Percentiles rank a stretch among this genome's conserved stretches.
Conservation (phyloP, 116 monocot genomes). For the Trichopus zeylanicus region DNA sequence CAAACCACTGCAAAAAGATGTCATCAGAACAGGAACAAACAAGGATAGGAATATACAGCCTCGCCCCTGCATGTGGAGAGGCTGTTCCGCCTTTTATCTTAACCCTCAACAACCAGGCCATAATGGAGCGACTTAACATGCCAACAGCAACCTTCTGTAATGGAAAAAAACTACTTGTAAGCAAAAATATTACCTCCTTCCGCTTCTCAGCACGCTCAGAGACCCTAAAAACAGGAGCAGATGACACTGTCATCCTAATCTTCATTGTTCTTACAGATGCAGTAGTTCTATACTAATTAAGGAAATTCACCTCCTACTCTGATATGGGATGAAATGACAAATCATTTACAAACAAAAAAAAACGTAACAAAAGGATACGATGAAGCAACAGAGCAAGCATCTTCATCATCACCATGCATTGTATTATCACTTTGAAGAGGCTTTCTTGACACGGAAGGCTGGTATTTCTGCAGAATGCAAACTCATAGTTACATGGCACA, state of each 20-base stretch:
- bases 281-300: slow-evolving; percentile 35
- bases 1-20: too few species aligned
- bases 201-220: slow-evolving; percentile 77
- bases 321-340: neutral
- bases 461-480: slow-evolving; percentile 23
- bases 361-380: slow-evolving; percentile 45
- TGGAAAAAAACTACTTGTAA: too few species aligned
- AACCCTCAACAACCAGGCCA: neutral
- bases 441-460: slow-evolving; percentile 26
- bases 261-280: slow-evolving; percentile 45
- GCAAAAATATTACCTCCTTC: slow-evolving; percentile 50
- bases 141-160: too few species aligned
- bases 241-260: slow-evolving; percentile 32
- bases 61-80: too few species aligned
- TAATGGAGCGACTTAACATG: neutral
- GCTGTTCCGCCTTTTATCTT: too few species aligned
- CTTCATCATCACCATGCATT: slow-evolving; percentile 57
- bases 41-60: too few species aligned
- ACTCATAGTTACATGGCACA: neutral
- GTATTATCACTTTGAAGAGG: slow-evolving; percentile 34
- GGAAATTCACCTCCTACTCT: slow-evolving; percentile 8
- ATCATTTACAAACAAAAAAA: neutral
- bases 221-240: slow-evolving; percentile 68
- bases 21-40: too few species aligned
- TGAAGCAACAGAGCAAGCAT: slow-evolving; percentile 59